Base-by-base conservation (phyloP, 495 filamentous ascomycete genomes). In the Pseudomonodictys pantanalensis region DNA sequence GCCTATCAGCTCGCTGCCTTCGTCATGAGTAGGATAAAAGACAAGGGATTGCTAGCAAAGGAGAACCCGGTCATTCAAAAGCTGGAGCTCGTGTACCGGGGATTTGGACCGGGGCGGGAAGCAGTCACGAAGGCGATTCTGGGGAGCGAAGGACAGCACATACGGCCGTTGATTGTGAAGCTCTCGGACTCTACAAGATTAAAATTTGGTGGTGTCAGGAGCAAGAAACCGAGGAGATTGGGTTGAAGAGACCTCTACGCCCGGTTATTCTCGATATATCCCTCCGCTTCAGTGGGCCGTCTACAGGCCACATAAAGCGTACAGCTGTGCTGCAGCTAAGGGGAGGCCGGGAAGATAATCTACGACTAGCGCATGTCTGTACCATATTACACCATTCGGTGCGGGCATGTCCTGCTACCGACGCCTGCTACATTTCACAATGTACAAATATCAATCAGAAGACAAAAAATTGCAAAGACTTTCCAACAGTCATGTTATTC, bases 191-290 rank as follows among this genome's bases (percentile, higher is more conserved):
- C 81, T 30, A 96, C 91, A 44, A 85, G 88, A 68, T 70, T 97
- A 69, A 98, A 97, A 76, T 95, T 97, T 77, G 93, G 95, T 75
- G 95, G 93, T 68, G 91, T 90, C 58, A 88, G 92, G 72, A 90
- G 89, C 77, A 78, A 77, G 69, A 88, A 83, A 67, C 82, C 83
- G 35, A 91, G 91, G 70, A 85, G 93, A 77, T 75, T 97, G 76
- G 65, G 65, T 78, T 91, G 70, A 52, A 29, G 22, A 35, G 29
- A 8, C 28, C 2, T 20, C 26, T n/a, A n/a, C n/a, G n/a, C n/a
- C n/a, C n/a, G n/a, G n/a, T n/a, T n/a, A n/a, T n/a, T n/a, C n/a
- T n/a, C n/a, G n/a, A n/a, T n/a, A n/a, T n/a, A n/a, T n/a, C n/a
- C n/a, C n/a, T n/a, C n/a, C n/a, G n/a, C n/a, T n/a, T n/a, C n/a